These are phyloP conservation scores for Suhomyces vadensis DNA, from an alignment of 805 yeast genomes.

Conservation along the genomic window DNA sequence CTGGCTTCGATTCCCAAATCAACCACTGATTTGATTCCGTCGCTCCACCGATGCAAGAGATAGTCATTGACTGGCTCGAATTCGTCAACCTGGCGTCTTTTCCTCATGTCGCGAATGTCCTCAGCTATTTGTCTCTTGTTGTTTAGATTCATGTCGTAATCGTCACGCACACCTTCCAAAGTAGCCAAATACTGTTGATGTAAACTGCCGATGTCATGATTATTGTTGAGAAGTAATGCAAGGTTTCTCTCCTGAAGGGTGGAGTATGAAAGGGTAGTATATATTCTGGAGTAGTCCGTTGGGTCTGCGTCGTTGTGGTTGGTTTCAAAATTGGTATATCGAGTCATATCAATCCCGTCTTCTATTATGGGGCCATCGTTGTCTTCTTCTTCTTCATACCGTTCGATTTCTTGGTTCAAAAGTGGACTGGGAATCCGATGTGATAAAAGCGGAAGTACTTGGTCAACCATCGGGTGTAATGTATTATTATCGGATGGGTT, in stretches of 20 bases:
- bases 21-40: slow-evolving; percentile 42
- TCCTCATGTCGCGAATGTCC: slow-evolving; percentile 44
- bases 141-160: slow-evolving; percentile 14
- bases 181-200: slow-evolving; percentile 32
- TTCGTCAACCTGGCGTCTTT: slow-evolving; percentile 37
- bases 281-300: slow-evolving; percentile 23
- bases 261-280: slow-evolving; percentile 43
- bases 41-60: slow-evolving; percentile 52
- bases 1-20: slow-evolving; percentile 35
- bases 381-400: slow-evolving; percentile 30
- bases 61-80: slow-evolving; percentile 45
- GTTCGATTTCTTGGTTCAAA: slow-evolving; percentile 15
- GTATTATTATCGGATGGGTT: neutral
- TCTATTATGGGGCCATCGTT: slow-evolving; percentile 19
- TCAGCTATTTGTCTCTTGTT: slow-evolving; percentile 44
- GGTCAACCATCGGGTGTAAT: slow-evolving; percentile 18
- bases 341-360: slow-evolving; percentile 34
- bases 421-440: slow-evolving; percentile 12
- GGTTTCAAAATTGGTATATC: slow-evolving; percentile 18
- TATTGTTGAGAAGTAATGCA: slow-evolving; percentile 30
- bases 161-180: slow-evolving; percentile 24
- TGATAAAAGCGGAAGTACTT: slow-evolving; percentile 18
- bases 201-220: slow-evolving; percentile 38
- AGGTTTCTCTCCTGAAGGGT: slow-evolving; percentile 43
- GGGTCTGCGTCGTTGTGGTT: slow-evolving; percentile 14